A percentile compares a stretch with the other conserved stretches of the same genome.
Conservation (phyloP, 2,329 filamentous ascomycete species). For the Lojkania enalia region DNA sequence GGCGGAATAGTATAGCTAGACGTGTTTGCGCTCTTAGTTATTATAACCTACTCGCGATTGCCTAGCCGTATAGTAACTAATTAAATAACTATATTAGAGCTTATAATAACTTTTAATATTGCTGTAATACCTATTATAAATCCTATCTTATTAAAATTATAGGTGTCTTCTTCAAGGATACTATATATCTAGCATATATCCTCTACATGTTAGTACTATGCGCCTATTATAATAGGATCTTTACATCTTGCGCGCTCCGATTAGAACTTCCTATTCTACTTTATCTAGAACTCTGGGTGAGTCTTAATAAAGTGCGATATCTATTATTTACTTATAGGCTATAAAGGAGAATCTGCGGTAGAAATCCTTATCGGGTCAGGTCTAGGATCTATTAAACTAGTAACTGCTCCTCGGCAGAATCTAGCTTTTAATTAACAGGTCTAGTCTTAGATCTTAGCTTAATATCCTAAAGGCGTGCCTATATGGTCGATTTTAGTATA, state of each 20-base stretch:
- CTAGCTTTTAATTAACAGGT: slow-evolving; percentile 13
- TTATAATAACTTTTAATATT: slow-evolving; percentile 15
- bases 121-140: slow-evolving; percentile 37
- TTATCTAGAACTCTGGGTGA: slow-evolving; percentile 19
- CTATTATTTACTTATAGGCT: slow-evolving; percentile 17
- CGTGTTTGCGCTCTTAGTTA: too few species aligned
- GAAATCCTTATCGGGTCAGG: slow-evolving; percentile 17
- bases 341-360: slow-evolving; percentile 6
- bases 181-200: slow-evolving; percentile 12
- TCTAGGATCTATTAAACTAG: slow-evolving; percentile 21
- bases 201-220: slow-evolving; percentile 16
- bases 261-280: too few species aligned
- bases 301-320: slow-evolving; percentile 16
- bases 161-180: slow-evolving; percentile 14
- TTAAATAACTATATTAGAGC: slow-evolving; percentile 5
- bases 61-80: slow-evolving; percentile 12
- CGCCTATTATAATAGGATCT: slow-evolving; percentile 14
- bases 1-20: too few species aligned
- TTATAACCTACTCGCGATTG: slow-evolving; percentile 15
- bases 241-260: too few species aligned
- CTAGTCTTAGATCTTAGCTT: not conserved
- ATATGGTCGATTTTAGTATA: not conserved
- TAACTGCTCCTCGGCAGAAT: slow-evolving; percentile 15
- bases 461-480: not conserved
- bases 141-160: slow-evolving; percentile 32